phyloP scores from a whole-genome alignment of 495 filamentous ascomycete genomes.

The Saxophila tyrrhenica region DNA sequence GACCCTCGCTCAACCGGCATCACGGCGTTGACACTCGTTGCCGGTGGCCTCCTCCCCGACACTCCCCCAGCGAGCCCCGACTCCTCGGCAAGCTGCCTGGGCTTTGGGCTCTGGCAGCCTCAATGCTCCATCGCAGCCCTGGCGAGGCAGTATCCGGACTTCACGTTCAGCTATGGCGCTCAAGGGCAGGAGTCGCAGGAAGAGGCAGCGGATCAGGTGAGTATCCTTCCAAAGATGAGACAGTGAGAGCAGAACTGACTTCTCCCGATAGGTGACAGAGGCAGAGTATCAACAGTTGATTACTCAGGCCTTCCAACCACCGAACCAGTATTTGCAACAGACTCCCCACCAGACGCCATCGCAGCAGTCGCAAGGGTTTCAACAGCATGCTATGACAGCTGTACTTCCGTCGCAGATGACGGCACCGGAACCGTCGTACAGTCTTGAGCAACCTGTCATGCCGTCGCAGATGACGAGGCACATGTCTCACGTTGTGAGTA shows the following conservation, averaged over 20 bases:
- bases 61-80: constrained; percentile 2
- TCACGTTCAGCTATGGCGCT: constrained; percentile 50
- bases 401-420: constrained; percentile 15
- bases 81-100: constrained; percentile 49
- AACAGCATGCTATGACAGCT: constrained; percentile 15
- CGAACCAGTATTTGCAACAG: constrained; percentile 2
- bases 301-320: constrained; percentile 13
- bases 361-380: constrained; percentile 6
- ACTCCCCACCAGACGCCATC: constrained; percentile 3
- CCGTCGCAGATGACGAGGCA: constrained; percentile 5
- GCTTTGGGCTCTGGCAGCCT: constrained; percentile 60
- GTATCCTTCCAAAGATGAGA: constrained; percentile 20
- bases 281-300: constrained; percentile 12
- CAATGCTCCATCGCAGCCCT: constrained; percentile 57
- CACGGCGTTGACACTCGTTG: constrained; percentile 7
- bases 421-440: constrained; percentile 13
- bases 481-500: constrained; percentile 3
- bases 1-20: constrained; percentile 1
- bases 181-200: constrained; percentile 37
- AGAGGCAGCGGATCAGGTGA: constrained; percentile 15
- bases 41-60: not conserved
- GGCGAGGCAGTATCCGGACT: constrained; percentile 54
- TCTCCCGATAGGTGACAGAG: constrained; percentile 3
- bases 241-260: not conserved
- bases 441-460: constrained; percentile 11